These are phyloP conservation scores for Uromyces viciae-fabae DNA, from an alignment of 1,284 basidiomycete species.

Conservation along the genomic window DNA sequence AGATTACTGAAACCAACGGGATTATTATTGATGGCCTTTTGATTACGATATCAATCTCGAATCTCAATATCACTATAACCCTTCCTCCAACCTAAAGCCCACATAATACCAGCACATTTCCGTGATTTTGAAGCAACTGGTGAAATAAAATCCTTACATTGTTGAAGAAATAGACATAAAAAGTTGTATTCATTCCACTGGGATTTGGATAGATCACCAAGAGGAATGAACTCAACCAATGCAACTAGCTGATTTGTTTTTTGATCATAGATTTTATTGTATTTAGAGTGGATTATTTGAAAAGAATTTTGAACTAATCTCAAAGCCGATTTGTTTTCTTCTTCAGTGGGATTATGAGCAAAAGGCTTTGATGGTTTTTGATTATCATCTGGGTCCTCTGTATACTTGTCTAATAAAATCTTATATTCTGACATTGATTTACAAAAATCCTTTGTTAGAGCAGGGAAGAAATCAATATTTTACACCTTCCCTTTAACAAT, in stretches of 20 bases:
- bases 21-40: not conserved
- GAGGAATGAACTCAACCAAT: not conserved
- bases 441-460: not conserved
- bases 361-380: not conserved
- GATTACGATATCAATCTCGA: not conserved
- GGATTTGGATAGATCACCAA: not conserved
- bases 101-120: slow-evolving; percentile 8
- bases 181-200: not conserved
- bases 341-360: not conserved
- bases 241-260: not conserved
- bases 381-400: not conserved
- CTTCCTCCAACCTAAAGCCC: slow-evolving; percentile 1
- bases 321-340: slow-evolving; percentile 1
- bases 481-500: not conserved
- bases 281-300: not conserved
- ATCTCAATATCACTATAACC: not conserved
- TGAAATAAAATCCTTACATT: slow-evolving; percentile 3
- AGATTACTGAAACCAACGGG: not conserved
- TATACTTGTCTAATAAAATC: not conserved
- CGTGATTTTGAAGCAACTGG: slow-evolving; percentile 10
- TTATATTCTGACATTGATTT: not conserved
- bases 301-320: not conserved
- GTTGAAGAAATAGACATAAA: slow-evolving; percentile 1
- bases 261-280: not conserved
- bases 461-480: not conserved